A percentile compares a stretch with the other conserved stretches of the same genome.
Evolutionary conservation across 768 basidiomycete species (phyloP).

Genomic region (Daedaleopsis nitida): DNA sequence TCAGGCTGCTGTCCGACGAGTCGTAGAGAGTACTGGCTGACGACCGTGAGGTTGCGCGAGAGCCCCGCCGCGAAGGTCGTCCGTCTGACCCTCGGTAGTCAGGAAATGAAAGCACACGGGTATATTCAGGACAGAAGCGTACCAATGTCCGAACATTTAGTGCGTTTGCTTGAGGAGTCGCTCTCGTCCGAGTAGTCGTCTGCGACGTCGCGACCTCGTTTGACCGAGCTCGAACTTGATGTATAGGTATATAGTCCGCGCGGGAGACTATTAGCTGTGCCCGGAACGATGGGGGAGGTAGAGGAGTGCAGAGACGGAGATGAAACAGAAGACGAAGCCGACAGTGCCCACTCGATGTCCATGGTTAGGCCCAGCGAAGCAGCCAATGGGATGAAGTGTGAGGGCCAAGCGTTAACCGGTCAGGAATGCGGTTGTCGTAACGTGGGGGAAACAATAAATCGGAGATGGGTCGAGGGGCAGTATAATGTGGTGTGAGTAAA

Average conservation of each 20-base stretch:
- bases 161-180: not conserved
- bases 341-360: not conserved
- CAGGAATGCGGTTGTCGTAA: not conserved
- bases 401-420: not conserved
- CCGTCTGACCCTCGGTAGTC: not conserved
- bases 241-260: not conserved
- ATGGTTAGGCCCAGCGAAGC: not conserved
- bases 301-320: not conserved
- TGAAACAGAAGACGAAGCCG: too few relatives aligned
- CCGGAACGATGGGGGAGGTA: not conserved
- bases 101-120: too few relatives aligned
- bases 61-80: not conserved
- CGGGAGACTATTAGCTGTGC: not conserved
- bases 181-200: not conserved
- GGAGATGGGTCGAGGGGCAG: not conserved
- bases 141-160: not conserved
- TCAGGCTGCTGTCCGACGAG: not conserved
- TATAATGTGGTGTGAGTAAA: not conserved
- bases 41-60: not conserved
- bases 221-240: not conserved
- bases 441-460: not conserved
- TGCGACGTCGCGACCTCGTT: not conserved
- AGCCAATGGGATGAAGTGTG: not conserved
- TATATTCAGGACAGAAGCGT: not conserved
- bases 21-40: not conserved